phyloP scores from a whole-genome alignment of 73 alveolate species.

The Paramecium pentaurelia region DNA sequence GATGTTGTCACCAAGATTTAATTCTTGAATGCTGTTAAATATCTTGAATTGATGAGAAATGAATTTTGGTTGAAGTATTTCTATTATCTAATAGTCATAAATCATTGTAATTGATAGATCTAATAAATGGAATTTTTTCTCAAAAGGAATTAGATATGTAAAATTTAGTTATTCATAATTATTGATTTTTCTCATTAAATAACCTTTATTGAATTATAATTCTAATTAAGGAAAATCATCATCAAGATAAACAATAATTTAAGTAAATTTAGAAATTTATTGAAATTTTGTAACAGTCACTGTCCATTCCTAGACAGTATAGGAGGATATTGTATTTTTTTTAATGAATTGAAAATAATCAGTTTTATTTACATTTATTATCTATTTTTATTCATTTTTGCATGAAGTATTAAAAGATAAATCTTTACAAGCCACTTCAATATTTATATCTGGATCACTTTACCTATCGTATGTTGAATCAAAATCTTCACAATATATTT shows the following conservation, averaged over 20 bases:
- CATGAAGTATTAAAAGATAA: not conserved
- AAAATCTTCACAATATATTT: not conserved
- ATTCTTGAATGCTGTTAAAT: not conserved
- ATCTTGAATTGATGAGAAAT: not conserved
- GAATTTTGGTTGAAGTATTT: not conserved
- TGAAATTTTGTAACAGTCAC: not conserved
- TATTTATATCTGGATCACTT: not conserved
- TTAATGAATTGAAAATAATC: not conserved
- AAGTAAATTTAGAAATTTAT: not conserved
- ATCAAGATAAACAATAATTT: not conserved
- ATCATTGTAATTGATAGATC: not conserved
- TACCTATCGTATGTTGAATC: not conserved
- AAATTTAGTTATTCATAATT: not conserved
- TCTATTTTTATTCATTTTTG: not conserved
- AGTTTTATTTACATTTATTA: not conserved
- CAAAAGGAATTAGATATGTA: not conserved
- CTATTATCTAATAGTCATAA: too few species aligned
- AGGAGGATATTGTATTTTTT: not conserved
- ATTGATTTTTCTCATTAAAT: not conserved
- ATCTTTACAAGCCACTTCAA: not conserved
- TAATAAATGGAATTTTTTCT: too few species aligned
- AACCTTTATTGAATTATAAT: not conserved
- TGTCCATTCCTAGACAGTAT: not conserved
- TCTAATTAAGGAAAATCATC: not conserved
- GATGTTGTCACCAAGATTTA: not conserved